Evolutionary conservation across 306 rosid species (phyloP).

Genomic region (Myrica gale): DNA sequence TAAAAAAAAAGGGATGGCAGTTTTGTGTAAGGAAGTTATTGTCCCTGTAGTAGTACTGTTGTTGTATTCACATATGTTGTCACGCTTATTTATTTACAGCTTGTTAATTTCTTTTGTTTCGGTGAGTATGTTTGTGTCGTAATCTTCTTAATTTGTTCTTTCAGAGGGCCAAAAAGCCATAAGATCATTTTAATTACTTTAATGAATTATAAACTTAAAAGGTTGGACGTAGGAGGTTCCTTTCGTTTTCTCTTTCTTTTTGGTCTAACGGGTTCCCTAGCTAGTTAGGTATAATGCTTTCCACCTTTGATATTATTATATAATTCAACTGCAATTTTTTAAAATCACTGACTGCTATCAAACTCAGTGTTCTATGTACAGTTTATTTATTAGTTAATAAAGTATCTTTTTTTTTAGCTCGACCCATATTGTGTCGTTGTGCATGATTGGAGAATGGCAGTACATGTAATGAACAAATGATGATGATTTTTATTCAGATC

Average conservation of each 20-base stretch:
- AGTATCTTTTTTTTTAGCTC: background rate
- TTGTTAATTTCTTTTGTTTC: background rate
- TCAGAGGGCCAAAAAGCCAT: conserved; percentile 33
- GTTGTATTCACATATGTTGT: too few species aligned
- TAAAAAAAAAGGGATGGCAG: background rate
- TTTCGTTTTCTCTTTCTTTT: background rate
- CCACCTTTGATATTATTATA: background rate
- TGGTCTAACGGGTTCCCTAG: background rate
- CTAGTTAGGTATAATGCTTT: conserved; percentile 8
- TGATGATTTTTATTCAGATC: conserved; percentile 4
- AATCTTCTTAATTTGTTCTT: background rate
- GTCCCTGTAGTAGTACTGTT: too few species aligned
- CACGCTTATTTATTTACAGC: too few species aligned
- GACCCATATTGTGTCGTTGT: conserved; percentile 13
- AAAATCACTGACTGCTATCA: background rate
- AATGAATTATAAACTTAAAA: background rate
- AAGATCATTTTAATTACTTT: background rate
- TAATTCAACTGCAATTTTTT: background rate
- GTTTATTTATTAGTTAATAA: background rate
- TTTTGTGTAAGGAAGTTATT: background rate
- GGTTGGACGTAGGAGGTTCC: background rate
- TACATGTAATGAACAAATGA: background rate
- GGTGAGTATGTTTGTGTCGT: background rate
- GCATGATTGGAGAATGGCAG: background rate
- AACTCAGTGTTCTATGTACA: background rate